These are phyloP conservation scores for Hericium erinaceus DNA, from an alignment of 768 basidiomycete genomes.

Conservation along the genomic window DNA sequence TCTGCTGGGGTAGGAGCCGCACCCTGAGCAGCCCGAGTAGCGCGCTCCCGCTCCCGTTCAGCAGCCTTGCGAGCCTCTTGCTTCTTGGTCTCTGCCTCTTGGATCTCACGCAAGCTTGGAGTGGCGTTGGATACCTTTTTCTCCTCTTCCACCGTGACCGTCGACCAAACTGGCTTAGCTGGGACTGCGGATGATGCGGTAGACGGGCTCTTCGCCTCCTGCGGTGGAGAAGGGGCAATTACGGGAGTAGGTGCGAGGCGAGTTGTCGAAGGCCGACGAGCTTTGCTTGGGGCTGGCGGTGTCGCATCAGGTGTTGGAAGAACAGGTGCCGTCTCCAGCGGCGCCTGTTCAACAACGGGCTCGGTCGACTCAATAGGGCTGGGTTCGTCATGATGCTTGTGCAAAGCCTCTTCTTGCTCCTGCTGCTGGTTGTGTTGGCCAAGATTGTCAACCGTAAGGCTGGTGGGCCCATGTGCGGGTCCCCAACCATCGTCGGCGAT, in stretches of 20 bases:
- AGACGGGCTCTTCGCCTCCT: slow-evolving; percentile 10
- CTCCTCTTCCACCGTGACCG: slow-evolving; percentile 60
- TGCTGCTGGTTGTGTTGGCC: slow-evolving; percentile 51
- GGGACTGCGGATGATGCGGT: slow-evolving; percentile 16
- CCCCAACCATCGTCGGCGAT: slow-evolving; percentile 40
- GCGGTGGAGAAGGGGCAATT: slow-evolving; percentile 10
- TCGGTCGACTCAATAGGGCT: slow-evolving; percentile 10
- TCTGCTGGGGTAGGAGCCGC: slow-evolving; percentile 33
- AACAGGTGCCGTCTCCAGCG: slow-evolving; percentile 10
- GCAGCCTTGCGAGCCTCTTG: slow-evolving; percentile 67
- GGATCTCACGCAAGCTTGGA: slow-evolving; percentile 85
- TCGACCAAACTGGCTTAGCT: slow-evolving; percentile 54
- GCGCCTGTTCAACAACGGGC: slow-evolving; percentile 12
- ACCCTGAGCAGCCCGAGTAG: slow-evolving; percentile 37
- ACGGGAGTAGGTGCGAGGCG: slow-evolving; percentile 12
- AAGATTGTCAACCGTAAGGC: slow-evolving; percentile 48
- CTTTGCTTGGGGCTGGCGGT: slow-evolving; percentile 14
- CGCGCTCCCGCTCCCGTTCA: slow-evolving; percentile 62
- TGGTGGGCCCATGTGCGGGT: slow-evolving; percentile 30
- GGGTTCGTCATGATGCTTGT: not conserved
- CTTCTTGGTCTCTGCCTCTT: slow-evolving; percentile 83
- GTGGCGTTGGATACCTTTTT: slow-evolving; percentile 43
- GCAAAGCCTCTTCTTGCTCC: slow-evolving; percentile 23
- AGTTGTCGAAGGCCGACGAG: slow-evolving; percentile 5
- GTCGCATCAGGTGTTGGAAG: slow-evolving; percentile 18